phyloP scores from a whole-genome alignment of 805 yeast species.

The Ogataea populi-albae region DNA sequence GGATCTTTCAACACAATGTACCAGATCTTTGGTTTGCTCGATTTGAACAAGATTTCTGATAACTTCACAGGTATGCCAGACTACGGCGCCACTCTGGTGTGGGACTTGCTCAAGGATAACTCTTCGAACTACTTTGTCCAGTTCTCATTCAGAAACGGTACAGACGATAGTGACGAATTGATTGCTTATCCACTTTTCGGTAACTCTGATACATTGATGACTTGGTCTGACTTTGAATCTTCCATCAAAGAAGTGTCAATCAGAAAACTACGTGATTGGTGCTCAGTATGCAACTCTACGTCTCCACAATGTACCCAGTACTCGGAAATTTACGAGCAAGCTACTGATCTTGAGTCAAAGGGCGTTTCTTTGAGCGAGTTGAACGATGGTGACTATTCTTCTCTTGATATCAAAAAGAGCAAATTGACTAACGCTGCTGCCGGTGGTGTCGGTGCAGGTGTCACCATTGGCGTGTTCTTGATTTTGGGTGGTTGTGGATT shows the following conservation, averaged over 20 bases:
- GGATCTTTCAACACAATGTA: conserved; percentile 46
- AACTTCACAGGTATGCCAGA: conserved; percentile 46
- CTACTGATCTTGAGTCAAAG: conserved; percentile 24
- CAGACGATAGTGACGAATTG: conserved; percentile 34
- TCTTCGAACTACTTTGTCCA: conserved; percentile 35
- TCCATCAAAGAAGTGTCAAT: conserved; percentile 30
- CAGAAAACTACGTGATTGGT: conserved; percentile 35
- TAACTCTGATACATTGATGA: conserved; percentile 27
- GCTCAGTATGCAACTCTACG: conserved; percentile 35
- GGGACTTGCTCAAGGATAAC: conserved; percentile 37
- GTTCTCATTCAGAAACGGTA: conserved; percentile 47
- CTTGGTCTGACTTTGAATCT: conserved; percentile 37
- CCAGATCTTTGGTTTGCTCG: conserved; percentile 37
- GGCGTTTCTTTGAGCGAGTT: conserved; percentile 33
- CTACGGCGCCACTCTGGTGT: conserved; percentile 45
- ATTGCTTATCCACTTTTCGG: conserved; percentile 39
- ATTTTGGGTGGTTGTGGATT: conserved; percentile 32
- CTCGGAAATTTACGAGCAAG: conserved; percentile 32
- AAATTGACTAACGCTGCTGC: conserved; percentile 40
- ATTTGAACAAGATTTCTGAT: conserved; percentile 32
- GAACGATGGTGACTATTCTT: conserved; percentile 28
- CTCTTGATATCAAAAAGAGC: conserved; percentile 19
- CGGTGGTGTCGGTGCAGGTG: conserved; percentile 55
- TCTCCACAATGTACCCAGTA: conserved; percentile 35
- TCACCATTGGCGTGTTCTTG: conserved; percentile 42